These are phyloP conservation scores for Huiozyma naganishii DNA, from an alignment of 805 yeast genomes.

Conservation along the genomic window DNA sequence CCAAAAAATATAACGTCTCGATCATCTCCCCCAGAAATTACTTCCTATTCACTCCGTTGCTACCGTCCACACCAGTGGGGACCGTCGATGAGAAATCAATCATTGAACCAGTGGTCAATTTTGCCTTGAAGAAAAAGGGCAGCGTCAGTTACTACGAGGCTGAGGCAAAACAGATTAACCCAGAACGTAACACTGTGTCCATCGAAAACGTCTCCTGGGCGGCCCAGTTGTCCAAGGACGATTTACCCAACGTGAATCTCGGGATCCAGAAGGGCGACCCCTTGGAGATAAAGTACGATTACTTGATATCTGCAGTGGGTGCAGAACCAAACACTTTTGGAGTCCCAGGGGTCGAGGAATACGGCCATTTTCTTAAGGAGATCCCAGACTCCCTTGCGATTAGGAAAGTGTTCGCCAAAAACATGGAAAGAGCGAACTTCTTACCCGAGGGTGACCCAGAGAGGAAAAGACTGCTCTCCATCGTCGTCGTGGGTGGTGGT, in stretches of 20 bases:
- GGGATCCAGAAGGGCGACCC: slow-evolving; percentile 32
- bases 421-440: slow-evolving; percentile 79
- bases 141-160: slow-evolving; percentile 82
- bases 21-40: slow-evolving; percentile 88
- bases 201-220: slow-evolving; percentile 37
- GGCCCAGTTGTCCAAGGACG: slow-evolving; percentile 18
- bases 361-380: slow-evolving; percentile 83
- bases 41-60: slow-evolving; percentile 84
- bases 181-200: slow-evolving; percentile 55
- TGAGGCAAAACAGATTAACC: slow-evolving; percentile 77
- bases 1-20: slow-evolving; percentile 79
- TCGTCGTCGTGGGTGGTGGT: slow-evolving; percentile 95
- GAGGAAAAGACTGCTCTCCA: slow-evolving; percentile 73
- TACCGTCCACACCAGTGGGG: slow-evolving; percentile 91
- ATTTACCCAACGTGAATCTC: slow-evolving; percentile 12
- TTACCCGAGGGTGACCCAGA: slow-evolving; percentile 71
- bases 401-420: slow-evolving; percentile 71
- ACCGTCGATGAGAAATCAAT: slow-evolving; percentile 83
- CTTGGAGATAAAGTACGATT: slow-evolving; percentile 55
- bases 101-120: slow-evolving; percentile 84
- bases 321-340: slow-evolving; percentile 91
- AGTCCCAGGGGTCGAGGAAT: slow-evolving; percentile 78
- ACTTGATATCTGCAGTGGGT: slow-evolving; percentile 83
- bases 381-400: slow-evolving; percentile 76
- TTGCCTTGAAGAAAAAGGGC: slow-evolving; percentile 70